Evolutionary conservation across 129 eudicot species (phyloP), one percentile per base, ranked within the genome.

Genomic region (Glebionis coronaria): DNA sequence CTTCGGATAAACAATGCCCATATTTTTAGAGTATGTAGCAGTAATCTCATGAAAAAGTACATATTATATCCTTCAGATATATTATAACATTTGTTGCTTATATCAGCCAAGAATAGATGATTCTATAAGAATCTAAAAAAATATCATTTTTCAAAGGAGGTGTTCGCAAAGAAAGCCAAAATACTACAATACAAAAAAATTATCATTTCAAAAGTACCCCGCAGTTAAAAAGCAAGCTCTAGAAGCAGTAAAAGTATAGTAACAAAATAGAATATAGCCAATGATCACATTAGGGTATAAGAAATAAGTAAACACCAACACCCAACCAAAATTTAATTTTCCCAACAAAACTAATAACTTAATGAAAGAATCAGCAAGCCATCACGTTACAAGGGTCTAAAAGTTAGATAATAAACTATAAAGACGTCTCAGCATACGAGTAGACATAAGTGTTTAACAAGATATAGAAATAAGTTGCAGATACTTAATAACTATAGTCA

Each of bases 351-450:
- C 28, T 67, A 75, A 68, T 59, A 67, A 16, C 12, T 23, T 68
- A 68, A 18, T 8, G 52, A 68, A 15, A 59, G 25, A 61, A 68
- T 62, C 63, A 60, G 74, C 63, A 60, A 53, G 50, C 60, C 47
- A 44, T 55, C 50, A 73, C 6, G 19, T 29, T 56, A 66, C 38
- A 53, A 42, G 71, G 44, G 23, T 40, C 5, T 61, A 53, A 11
- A 61, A 40, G 28, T 68, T 61, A 16, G 38, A 75, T 51, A 69
- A 57, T 68, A 75, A 27, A 44, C 10, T 51, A 64, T 61, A 61
- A 68, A 68, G 44, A 75, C n/a, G 40, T 68, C 21, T 18, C 16
- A 50, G 59, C 52, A 76, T 68, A 61, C 54, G 67, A 71, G 44
- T 0, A 47, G 57, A 69, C n/a, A 53, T 28, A 68, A n/a, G 18